Evolutionary conservation across 2,329 filamentous ascomycete species (phyloP), one percentile per base, ranked within the genome.

Genomic region (Chrysosporium keratinophilum): DNA sequence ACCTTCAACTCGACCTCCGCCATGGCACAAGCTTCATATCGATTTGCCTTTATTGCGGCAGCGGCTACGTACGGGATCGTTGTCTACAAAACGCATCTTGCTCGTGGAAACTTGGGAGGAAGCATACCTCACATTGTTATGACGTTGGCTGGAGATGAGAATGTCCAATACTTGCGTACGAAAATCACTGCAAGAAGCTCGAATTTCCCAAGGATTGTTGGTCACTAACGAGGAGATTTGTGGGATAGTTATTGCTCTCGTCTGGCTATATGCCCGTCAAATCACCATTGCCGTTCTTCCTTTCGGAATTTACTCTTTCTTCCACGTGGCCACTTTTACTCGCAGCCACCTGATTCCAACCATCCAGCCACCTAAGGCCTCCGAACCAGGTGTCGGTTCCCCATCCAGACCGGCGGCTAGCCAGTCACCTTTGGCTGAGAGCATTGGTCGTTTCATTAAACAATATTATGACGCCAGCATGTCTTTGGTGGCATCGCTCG

Each of bases 261-360:
- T 97, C 64, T 98, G 93, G 93, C 87, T 98, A 64, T 85, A 91
- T 72, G 83, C 85, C 57, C 86, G 87, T 63, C 90, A 96, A 75
- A 85, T 94, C 65, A 84, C 88, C 37, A 79, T 96, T 63, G 93
- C 93, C 54, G 81, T 98, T 65, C 81, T 96, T 54, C 93, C 93
- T 28, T 98, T 95, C 76, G 84, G 83, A 63, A 88, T 98, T 72
- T 98, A 97, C 81, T 97, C 91, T 56, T 74, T 97, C 72, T 98
- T 98, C 83, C 93, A 98, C 75, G 89, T 97, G 62, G 88, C 90
- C 58, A 97, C 93, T 60, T 98, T 98, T 75, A 87, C 87, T 61
- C 89, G 93, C 70, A 86, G 87, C 69, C 95, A 95, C 76, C 74
- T 98, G 60, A 86, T 98, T 64, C 93, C 93, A 57, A 88, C 87